Evolutionary conservation across 2,329 filamentous ascomycete species (phyloP).

Genomic region (Sporothrix humicola): DNA sequence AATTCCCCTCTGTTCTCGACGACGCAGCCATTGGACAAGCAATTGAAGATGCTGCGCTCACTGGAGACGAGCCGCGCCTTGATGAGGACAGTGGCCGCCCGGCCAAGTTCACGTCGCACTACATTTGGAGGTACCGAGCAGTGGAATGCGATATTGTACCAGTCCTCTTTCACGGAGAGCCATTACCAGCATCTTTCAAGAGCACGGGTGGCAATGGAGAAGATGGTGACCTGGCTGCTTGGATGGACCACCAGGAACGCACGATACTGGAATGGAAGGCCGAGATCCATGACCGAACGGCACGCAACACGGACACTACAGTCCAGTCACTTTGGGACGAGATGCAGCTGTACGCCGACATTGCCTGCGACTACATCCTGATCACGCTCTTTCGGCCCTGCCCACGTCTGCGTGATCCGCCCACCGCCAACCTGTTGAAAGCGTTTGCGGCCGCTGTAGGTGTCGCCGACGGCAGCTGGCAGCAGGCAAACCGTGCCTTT

Average conservation of each 20-base stretch:
- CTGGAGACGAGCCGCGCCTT: not conserved
- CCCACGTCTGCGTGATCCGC: constrained; percentile 27
- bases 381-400: constrained; percentile 31
- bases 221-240: not conserved
- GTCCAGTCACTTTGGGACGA: constrained; percentile 30
- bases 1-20: constrained; percentile 18
- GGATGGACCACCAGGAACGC: constrained; percentile 28
- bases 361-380: constrained; percentile 30
- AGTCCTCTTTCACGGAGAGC: constrained; percentile 30
- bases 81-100: constrained; percentile 6
- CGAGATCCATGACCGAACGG: constrained; percentile 27
- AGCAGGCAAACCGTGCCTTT: constrained; percentile 30
- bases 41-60: not conserved
- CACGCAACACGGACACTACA: not conserved
- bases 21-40: constrained; percentile 15
- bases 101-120: constrained; percentile 29
- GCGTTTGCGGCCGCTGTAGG: constrained; percentile 29
- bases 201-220: not conserved
- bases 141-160: constrained; percentile 30
- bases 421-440: constrained; percentile 21
- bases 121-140: constrained; percentile 28
- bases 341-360: constrained; percentile 32
- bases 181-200: not conserved
- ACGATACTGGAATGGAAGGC: constrained; percentile 26
- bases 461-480: constrained; percentile 32